phyloP scores from a whole-genome alignment of 2,329 filamentous ascomycete species.

The Mycosphaerella sp. region DNA sequence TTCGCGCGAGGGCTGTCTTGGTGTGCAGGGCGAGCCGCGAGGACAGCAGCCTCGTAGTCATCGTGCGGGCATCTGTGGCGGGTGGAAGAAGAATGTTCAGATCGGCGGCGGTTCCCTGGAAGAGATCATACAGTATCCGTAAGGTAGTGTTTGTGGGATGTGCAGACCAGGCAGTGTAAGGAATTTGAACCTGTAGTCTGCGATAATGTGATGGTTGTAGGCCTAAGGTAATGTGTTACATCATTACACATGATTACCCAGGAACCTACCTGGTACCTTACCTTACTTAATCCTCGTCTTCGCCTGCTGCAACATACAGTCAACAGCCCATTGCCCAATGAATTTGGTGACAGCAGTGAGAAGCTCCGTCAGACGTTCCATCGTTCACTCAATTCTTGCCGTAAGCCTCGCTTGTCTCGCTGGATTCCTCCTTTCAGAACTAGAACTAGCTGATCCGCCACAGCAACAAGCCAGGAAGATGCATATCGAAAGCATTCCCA shows the following conservation, averaged over 20 bases:
- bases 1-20: conserved; percentile 52
- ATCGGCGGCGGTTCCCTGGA: too few relatives aligned
- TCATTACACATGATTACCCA: neutral
- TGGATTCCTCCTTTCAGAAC: conserved; percentile 12
- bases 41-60: conserved; percentile 60
- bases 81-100: too few relatives aligned
- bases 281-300: too few relatives aligned
- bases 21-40: conserved; percentile 63
- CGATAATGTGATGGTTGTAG: too few relatives aligned
- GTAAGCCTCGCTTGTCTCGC: conserved; percentile 23
- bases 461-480: conserved; percentile 44
- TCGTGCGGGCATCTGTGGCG: conserved; percentile 16
- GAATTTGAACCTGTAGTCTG: too few relatives aligned
- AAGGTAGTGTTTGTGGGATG: too few relatives aligned
- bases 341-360: conserved; percentile 2
- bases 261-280: neutral
- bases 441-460: conserved; percentile 24
- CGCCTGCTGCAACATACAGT: too few relatives aligned
- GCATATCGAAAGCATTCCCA: conserved; percentile 83
- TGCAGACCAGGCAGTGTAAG: neutral
- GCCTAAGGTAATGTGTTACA: too few relatives aligned
- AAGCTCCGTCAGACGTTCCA: conserved; percentile 1
- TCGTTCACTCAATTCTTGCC: conserved; percentile 12
- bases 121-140: too few relatives aligned
- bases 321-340: conserved; percentile 3